These are phyloP conservation scores for Xylaria palmicola DNA, from an alignment of 495 filamentous ascomycete species.

Conservation along the genomic window DNA sequence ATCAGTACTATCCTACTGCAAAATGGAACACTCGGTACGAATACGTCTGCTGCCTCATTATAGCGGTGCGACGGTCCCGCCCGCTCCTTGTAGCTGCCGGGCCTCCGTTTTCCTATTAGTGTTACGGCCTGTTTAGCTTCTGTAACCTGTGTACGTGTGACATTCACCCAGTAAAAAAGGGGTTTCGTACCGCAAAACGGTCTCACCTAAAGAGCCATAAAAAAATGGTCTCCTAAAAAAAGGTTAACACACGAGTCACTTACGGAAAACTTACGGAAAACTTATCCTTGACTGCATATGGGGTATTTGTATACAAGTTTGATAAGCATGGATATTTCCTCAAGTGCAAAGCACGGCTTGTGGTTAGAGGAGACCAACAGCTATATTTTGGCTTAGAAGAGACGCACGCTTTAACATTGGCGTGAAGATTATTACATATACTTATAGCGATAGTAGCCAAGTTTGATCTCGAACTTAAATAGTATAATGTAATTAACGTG, in stretches of 20 bases:
- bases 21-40: too few species aligned
- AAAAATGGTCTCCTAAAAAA: too few species aligned
- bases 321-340: conserved; percentile 7
- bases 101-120: too few species aligned
- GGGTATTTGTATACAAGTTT: conserved; percentile 22
- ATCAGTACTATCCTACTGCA: too few species aligned
- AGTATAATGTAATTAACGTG: conserved; percentile 20
- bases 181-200: too few species aligned
- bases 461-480: conserved; percentile 17
- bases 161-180: too few species aligned
- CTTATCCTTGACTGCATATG: conserved; percentile 19
- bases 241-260: background rate
- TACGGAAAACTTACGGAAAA: background rate
- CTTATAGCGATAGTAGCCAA: conserved; percentile 16
- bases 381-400: conserved; percentile 3
- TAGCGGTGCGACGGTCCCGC: too few species aligned
- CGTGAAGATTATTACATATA: conserved; percentile 10
- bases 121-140: too few species aligned
- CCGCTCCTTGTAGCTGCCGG: too few species aligned
- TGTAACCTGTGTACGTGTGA: too few species aligned
- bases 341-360: conserved; percentile 19
- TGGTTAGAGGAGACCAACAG: conserved; percentile 22
- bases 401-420: conserved; percentile 16
- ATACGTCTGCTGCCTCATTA: too few species aligned
- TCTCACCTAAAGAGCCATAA: too few species aligned